Conservation (phyloP, 768 basidiomycete genomes). For the Lactarius quietus region DNA sequence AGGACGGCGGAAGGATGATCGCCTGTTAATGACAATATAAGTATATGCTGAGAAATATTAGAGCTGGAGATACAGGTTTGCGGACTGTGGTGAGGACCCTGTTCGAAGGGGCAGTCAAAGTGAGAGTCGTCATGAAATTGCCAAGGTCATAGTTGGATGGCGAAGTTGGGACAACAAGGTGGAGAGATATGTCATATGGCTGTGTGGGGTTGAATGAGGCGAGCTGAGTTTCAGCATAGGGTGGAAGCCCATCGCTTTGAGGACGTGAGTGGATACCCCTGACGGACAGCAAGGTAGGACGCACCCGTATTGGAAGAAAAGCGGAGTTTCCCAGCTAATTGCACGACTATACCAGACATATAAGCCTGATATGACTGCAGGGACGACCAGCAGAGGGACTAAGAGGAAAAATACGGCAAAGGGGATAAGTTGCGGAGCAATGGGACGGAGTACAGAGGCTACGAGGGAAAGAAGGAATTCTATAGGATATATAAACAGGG, state of each 20-base stretch:
- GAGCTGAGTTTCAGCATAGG: conserved; percentile 57
- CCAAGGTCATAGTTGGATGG: conserved; percentile 70
- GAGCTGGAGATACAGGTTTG: conserved; percentile 52
- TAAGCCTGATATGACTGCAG: conserved; percentile 67
- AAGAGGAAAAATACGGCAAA: conserved; percentile 55
- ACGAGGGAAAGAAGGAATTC: conserved; percentile 29
- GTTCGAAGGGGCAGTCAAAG: conserved; percentile 56
- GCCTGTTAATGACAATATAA: conserved; percentile 41
- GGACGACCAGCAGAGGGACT: conserved; percentile 56
- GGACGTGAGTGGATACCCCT: conserved; percentile 6
- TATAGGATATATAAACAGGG: conserved; percentile 25
- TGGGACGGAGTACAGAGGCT: conserved; percentile 40
- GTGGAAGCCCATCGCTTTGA: conserved; percentile 56
- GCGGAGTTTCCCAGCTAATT: conserved; percentile 61
- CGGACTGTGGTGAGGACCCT: conserved; percentile 58
- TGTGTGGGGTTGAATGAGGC: conserved; percentile 55
- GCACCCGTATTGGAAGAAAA: conserved; percentile 81
- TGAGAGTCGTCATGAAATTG: conserved; percentile 78
- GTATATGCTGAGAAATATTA: background rate
- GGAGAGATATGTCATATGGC: conserved; percentile 71
- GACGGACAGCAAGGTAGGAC: conserved; percentile 25
- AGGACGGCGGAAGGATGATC: conserved; percentile 47
- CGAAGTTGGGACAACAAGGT: conserved; percentile 59
- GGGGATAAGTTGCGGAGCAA: conserved; percentile 63
- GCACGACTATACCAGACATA: conserved; percentile 72